phyloP scores from a whole-genome alignment of 805 yeast genomes.

The Cyberlindnera maclurae region DNA sequence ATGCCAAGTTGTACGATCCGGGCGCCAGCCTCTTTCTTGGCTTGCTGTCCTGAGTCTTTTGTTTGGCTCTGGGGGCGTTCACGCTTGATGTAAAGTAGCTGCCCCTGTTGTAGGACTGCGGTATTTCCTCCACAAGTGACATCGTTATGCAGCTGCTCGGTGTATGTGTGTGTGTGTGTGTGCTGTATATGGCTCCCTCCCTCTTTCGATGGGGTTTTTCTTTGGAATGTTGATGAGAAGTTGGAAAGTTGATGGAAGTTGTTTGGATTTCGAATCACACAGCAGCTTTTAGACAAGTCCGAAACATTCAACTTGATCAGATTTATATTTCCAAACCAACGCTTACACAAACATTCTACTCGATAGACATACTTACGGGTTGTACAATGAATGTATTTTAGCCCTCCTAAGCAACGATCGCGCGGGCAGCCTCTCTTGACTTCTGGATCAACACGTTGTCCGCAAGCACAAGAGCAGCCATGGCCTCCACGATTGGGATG shows the following conservation, averaged over 20 bases:
- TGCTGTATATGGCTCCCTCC: too few relatives aligned
- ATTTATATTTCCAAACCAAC: too few relatives aligned
- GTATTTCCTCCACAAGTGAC: conserved; percentile 19
- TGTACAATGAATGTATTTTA: neutral
- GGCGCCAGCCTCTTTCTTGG: conserved; percentile 21
- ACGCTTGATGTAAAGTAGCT: conserved; percentile 22
- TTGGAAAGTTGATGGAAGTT: too few relatives aligned
- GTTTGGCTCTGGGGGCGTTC: conserved; percentile 15
- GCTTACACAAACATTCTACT: too few relatives aligned
- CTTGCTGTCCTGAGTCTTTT: conserved; percentile 8
- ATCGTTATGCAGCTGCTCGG: neutral
- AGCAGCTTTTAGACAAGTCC: too few relatives aligned
- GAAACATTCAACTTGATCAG: too few relatives aligned
- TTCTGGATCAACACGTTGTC: conserved; percentile 83
- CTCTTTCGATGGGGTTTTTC: too few relatives aligned
- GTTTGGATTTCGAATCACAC: too few relatives aligned
- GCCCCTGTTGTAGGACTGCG: conserved; percentile 13
- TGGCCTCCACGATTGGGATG: conserved; percentile 95
- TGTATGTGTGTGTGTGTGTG: too few relatives aligned
- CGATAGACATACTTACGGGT: too few relatives aligned
- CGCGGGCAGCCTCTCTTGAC: conserved; percentile 58
- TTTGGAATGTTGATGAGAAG: too few relatives aligned
- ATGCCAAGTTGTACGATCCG: conserved; percentile 23
- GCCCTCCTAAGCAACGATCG: conserved; percentile 19
- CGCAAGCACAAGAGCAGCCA: conserved; percentile 92